Evolutionary conservation across 495 filamentous ascomycete species (phyloP).

Genomic region (Lasiosphaeriaceae sp.): DNA sequence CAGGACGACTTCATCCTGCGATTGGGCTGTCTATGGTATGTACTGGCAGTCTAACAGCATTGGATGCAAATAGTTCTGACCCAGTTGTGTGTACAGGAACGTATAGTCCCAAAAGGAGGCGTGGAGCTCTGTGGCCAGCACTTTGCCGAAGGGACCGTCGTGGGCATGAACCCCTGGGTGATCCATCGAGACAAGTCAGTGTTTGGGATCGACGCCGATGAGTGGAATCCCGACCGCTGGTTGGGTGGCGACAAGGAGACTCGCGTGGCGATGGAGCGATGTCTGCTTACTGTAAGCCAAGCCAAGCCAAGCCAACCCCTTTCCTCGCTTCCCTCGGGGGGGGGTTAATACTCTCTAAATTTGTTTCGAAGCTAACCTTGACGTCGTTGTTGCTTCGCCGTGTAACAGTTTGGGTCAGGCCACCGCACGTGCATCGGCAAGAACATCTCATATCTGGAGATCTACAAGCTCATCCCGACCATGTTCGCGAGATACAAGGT

Average conservation of each 20-base stretch:
- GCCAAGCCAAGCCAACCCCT: too few species aligned
- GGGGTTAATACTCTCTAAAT: too few species aligned
- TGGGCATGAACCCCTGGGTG: constrained; percentile 42
- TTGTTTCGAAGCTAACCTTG: constrained; percentile 3
- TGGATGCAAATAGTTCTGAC: too few species aligned
- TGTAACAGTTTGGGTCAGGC: constrained; percentile 34
- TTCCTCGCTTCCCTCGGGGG: too few species aligned
- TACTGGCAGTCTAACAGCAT: too few species aligned
- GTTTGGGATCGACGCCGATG: constrained; percentile 37
- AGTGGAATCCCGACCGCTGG: constrained; percentile 53
- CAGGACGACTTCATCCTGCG: constrained; percentile 41
- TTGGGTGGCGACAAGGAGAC: constrained; percentile 32
- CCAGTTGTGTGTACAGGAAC: constrained; percentile 21
- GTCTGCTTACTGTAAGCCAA: constrained; percentile 11
- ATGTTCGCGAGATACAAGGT: constrained; percentile 12
- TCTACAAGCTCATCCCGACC: constrained; percentile 40
- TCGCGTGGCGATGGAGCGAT: constrained; percentile 32
- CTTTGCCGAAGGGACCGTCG: constrained; percentile 44
- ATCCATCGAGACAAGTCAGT: constrained; percentile 32
- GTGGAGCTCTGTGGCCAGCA: constrained; percentile 39
- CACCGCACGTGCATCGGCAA: constrained; percentile 37
- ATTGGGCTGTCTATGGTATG: constrained; percentile 16
- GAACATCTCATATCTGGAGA: constrained; percentile 35
- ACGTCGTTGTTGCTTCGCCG: neutral
- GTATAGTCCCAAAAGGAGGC: constrained; percentile 45